Conservation (phyloP, 495 filamentous ascomycete species). For the Friedmanniomyces simplex region DNA sequence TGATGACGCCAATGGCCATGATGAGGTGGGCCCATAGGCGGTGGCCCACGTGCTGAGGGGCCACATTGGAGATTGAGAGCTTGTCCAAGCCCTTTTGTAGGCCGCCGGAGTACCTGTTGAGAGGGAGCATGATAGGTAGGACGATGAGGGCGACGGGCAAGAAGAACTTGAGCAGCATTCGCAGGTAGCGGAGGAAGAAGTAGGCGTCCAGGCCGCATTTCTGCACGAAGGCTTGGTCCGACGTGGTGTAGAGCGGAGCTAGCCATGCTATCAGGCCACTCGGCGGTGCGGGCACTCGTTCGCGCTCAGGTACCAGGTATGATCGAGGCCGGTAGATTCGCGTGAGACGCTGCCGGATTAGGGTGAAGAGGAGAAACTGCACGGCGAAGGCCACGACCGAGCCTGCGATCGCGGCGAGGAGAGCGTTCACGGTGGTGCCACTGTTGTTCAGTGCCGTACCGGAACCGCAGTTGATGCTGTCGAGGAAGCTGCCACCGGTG, state of each 20-base stretch:
- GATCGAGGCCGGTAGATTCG: slow-evolving; percentile 90
- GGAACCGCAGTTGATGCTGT: slow-evolving; percentile 8
- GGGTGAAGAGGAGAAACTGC: slow-evolving; percentile 63
- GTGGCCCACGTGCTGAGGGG: slow-evolving; percentile 46
- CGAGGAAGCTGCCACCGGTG: background rate
- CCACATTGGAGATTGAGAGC: slow-evolving; percentile 87
- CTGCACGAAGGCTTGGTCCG: slow-evolving; percentile 79
- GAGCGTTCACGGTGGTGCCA: slow-evolving; percentile 44
- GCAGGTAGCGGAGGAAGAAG: slow-evolving; percentile 92
- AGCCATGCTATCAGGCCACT: slow-evolving; percentile 61
- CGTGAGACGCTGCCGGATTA: slow-evolving; percentile 65
- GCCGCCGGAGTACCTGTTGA: slow-evolving; percentile 48
- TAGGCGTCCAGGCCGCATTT: slow-evolving; percentile 96
- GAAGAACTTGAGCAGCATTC: slow-evolving; percentile 89
- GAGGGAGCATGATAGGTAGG: slow-evolving; percentile 72
- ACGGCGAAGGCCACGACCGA: slow-evolving; percentile 67
- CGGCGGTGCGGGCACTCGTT: slow-evolving; percentile 64
- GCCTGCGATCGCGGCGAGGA: slow-evolving; percentile 64
- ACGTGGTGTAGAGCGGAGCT: slow-evolving; percentile 59
- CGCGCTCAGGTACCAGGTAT: slow-evolving; percentile 80
- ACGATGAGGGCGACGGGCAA: slow-evolving; percentile 67
- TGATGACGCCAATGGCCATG: slow-evolving; percentile 66
- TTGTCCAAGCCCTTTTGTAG: slow-evolving; percentile 56
- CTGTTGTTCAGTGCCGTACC: slow-evolving; percentile 26
- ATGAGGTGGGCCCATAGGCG: slow-evolving; percentile 86